A percentile compares a stretch with the other conserved stretches of the same genome.
Evolutionary conservation across 1,284 basidiomycete genomes (phyloP).

Genomic region (Cutaneotrichosporon mucoides): DNA sequence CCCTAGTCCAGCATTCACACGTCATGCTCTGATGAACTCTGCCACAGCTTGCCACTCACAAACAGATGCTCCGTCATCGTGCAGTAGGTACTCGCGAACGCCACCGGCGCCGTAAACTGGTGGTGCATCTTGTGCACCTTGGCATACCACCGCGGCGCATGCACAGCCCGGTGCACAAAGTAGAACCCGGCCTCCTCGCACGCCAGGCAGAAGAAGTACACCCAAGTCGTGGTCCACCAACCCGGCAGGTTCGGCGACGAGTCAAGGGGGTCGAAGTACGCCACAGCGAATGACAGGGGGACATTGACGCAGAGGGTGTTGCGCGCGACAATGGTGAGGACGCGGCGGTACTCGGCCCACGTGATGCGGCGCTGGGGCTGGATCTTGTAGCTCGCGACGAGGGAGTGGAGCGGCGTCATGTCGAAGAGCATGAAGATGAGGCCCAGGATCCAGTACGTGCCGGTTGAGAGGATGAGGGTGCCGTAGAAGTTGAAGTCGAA

Average conservation of each 20-base stretch:
- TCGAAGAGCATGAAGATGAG: slow-evolving; percentile 16
- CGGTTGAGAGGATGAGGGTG: slow-evolving; percentile 9
- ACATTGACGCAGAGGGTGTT: slow-evolving; percentile 14
- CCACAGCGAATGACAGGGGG: slow-evolving; percentile 1
- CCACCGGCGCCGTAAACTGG: slow-evolving; percentile 20
- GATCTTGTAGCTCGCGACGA: slow-evolving; percentile 14
- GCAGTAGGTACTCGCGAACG: slow-evolving; percentile 18
- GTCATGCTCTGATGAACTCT: no score
- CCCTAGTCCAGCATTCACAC: no score
- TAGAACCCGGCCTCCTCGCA: slow-evolving; percentile 22
- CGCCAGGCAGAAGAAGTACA: slow-evolving; percentile 15
- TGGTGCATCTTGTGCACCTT: slow-evolving; percentile 20
- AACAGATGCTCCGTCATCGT: slow-evolving; percentile 18
- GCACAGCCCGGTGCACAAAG: slow-evolving; percentile 14
- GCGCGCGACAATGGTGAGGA: slow-evolving; percentile 6
- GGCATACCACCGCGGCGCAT: slow-evolving; percentile 12
- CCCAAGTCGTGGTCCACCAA: slow-evolving; percentile 5
- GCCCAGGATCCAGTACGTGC: slow-evolving; percentile 11
- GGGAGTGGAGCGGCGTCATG: slow-evolving; percentile 14
- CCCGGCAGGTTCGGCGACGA: slow-evolving; percentile 7
- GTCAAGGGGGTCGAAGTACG: slow-evolving; percentile 3
- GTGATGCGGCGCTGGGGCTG: slow-evolving; percentile 18
- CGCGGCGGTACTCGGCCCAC: slow-evolving; percentile 13
- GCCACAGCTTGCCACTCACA: no score
- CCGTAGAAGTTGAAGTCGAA: slow-evolving; percentile 16